Base-by-base conservation (phyloP, 2,329 filamentous ascomycete species). In the Acrodontium crateriforme region DNA sequence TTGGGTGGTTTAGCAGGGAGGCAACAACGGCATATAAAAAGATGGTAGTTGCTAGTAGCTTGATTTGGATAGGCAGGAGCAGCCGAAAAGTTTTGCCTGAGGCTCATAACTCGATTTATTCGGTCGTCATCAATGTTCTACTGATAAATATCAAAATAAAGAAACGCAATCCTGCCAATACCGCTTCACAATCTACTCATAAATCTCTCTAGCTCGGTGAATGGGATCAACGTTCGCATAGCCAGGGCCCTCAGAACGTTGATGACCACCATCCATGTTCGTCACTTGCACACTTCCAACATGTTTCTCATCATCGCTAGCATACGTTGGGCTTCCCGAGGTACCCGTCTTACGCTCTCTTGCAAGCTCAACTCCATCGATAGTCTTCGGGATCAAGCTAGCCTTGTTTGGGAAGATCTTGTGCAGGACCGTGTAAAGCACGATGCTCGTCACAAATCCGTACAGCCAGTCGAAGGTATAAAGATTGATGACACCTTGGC, bases 391-490 rank as follows among this genome's bases (percentile, higher is more conserved):
- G 11, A 74, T 48, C 25, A 67, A 45, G 1, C 62, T 60, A 38
- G 63, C 58, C 16, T 34, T 48, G 0, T 55, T 60, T 6, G 68
- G 66, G 24, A 65, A 61, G 2, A 52, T 37, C 36, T 48, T 53
- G 31, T 58, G 64, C 19, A 76, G 39, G 0, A 34, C 40, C 2
- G 65, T 50, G 48, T 77, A 78, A 1, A 75, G 57, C 2, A 69
- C 21, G 15, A 66, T 62, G 10, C 65, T 69, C 0, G 50, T 54
- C 6, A 65, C 54, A 39, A 77, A 77, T 0, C 72, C 72, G 24
- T 74, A 58, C 16, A 77, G 45, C 71, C 71, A 78, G 10, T 71
- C 70, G 41, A 78, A 71, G n/a, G 62, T 60, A 43, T 41, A 42
- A 9, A 46, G 17, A 24, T 42, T 23, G 16, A 28, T 30, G 6